Conservation (phyloP, 2,329 filamentous ascomycete species). For the Exophiala spinifera region DNA sequence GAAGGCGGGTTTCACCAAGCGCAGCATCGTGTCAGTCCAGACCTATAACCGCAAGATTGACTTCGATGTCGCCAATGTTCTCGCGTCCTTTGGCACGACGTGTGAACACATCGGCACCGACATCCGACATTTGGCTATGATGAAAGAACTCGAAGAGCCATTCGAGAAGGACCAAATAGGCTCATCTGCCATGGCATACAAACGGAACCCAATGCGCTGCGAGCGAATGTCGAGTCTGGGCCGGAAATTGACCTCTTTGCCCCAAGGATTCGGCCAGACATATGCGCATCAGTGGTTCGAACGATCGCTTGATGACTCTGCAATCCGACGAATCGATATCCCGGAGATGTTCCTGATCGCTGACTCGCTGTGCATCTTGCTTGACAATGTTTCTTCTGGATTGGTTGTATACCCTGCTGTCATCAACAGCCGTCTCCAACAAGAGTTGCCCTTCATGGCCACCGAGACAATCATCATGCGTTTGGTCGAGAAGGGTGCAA, state of each 20-base stretch:
- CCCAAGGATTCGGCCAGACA: conserved; percentile 60
- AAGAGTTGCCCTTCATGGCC: conserved; percentile 84
- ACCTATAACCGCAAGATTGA: conserved; percentile 82
- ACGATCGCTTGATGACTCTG: conserved; percentile 57
- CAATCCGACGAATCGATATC: conserved; percentile 52
- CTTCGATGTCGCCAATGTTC: conserved; percentile 73
- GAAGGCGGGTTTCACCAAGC: conserved; percentile 60
- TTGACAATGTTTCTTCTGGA: conserved; percentile 66
- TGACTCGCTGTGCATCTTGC: conserved; percentile 63
- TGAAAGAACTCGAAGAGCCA: conserved; percentile 84
- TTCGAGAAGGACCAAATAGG: conserved; percentile 79
- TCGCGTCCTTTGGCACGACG: conserved; percentile 74
- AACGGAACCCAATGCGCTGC: conserved; percentile 57
- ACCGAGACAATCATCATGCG: conserved; percentile 75
- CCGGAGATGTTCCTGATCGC: conserved; percentile 67
- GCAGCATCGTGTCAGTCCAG: conserved; percentile 63
- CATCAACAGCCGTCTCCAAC: conserved; percentile 64
- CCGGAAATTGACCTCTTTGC: conserved; percentile 54
- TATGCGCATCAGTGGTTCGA: conserved; percentile 74
- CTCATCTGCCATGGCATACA: conserved; percentile 65
- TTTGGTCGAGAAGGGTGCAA: conserved; percentile 66
- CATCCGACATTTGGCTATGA: conserved; percentile 68
- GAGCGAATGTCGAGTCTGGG: conserved; percentile 61
- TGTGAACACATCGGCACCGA: conserved; percentile 71
- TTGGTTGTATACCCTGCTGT: conserved; percentile 75